Base-by-base conservation (phyloP, 768 basidiomycete species). In the Leccinum subgranulosum region DNA sequence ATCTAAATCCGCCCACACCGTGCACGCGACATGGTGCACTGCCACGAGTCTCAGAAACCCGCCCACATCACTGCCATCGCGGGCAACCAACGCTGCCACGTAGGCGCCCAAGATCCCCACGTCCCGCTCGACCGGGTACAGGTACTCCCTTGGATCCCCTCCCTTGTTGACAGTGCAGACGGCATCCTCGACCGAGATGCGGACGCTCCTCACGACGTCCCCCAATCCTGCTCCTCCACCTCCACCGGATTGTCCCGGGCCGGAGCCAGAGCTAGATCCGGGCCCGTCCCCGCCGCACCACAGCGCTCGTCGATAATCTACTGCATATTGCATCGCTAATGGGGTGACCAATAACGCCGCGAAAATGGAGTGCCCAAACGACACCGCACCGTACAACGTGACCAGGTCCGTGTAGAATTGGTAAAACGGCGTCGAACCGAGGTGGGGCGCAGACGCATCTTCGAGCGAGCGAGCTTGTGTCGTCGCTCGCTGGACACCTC, bases 381-480 rank as follows among this genome's bases (percentile, higher is more conserved):
- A 98, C 63, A 94, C 85, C 4, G 92, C 83, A 65, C 92, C 90
- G 73, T 95, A 98, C n/a, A 98, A 75, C 1, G 83, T 86, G 55
- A 96, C 79, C 67, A 97, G 88, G 72, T 97, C 94, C 14, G 88
- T 89, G 75, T 94, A 98, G 66, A 89, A 92, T 70, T 96, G 94
- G 76, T 85, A 97, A 77, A 98, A 98, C 0, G 94, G 92, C 0
- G 86, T 60, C 36, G 58, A 3, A 0, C 87, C 85, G n/a, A 92
- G 81, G 69, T 86, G 86, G 25, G 76, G 74, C 12, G 67, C 57
- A 3, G 88, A 79, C 3, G 81, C 83, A 6, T 73, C 63, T 61
- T 91, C 88, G 54, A 92, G 70, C 36, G 64, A 34, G 43, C 63
- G 54, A 9, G 51, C 33, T 19, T 69, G 63, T 11, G 64, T 60